These are phyloP conservation scores for Suhomyces sp. DNA, from an alignment of 805 yeast species.

Conservation along the genomic window DNA sequence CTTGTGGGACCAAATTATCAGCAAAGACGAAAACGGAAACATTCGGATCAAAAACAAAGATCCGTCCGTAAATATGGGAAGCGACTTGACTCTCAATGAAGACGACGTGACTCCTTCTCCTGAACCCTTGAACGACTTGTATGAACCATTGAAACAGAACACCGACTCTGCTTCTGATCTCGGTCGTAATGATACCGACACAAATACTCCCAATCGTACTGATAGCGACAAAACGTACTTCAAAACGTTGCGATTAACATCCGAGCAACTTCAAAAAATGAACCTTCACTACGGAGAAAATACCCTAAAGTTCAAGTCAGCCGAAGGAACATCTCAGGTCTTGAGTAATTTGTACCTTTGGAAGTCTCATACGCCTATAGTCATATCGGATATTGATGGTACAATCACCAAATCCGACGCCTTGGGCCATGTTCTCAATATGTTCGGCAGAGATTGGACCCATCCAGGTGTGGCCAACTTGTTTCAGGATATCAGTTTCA, in stretches of 20 bases:
- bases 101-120: slow-evolving; percentile 5
- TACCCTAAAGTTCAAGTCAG: slow-evolving; percentile 72
- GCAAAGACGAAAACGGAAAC: slow-evolving; percentile 64
- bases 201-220: neutral
- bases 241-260: slow-evolving; percentile 84
- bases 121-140: slow-evolving; percentile 11
- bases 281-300: slow-evolving; percentile 77
- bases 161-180: neutral
- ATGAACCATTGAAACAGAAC: neutral
- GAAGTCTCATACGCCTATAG: slow-evolving; percentile 83
- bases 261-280: slow-evolving; percentile 78
- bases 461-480: slow-evolving; percentile 92
- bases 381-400: slow-evolving; percentile 96
- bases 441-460: slow-evolving; percentile 97
- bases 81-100: slow-evolving; percentile 3
- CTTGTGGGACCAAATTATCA: slow-evolving; percentile 37
- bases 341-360: slow-evolving; percentile 75
- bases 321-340: slow-evolving; percentile 76
- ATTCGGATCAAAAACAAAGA: slow-evolving; percentile 48
- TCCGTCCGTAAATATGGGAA: neutral
- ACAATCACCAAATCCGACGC: slow-evolving; percentile 98
- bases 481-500: slow-evolving; percentile 78
- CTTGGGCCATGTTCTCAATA: slow-evolving; percentile 88
- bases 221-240: slow-evolving; percentile 48
- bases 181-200: neutral